Percentiles rank a stretch among this genome's conserved stretches.
phyloP scores from a whole-genome alignment of 2,329 filamentous ascomycete species.

The Emergomyces africanus region DNA sequence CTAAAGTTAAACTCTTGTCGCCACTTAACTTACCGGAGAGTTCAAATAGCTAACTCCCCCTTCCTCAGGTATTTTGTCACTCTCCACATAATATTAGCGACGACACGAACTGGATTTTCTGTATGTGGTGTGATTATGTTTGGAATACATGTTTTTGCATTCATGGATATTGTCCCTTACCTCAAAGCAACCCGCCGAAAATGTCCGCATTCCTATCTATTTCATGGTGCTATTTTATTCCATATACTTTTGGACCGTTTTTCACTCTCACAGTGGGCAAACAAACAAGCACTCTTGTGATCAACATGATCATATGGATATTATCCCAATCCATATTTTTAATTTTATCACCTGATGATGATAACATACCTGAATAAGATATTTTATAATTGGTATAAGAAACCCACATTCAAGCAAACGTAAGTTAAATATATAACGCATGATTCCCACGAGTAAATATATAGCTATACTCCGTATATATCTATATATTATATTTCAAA shows the following conservation, averaged over 20 bases:
- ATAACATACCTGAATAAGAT: background rate
- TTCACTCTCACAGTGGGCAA: background rate
- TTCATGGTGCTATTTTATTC: background rate
- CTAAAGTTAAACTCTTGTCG: background rate
- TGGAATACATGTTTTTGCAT: background rate
- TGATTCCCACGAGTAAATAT: background rate
- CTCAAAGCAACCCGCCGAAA: background rate
- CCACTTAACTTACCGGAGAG: no score
- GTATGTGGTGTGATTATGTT: background rate
- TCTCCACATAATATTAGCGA: background rate
- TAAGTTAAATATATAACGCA: background rate
- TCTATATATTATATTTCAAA: background rate
- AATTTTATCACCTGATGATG: background rate
- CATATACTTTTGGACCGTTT: background rate
- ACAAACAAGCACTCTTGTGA: background rate
- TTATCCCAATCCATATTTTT: background rate
- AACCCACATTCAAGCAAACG: background rate
- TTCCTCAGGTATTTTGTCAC: background rate
- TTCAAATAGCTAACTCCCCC: background rate
- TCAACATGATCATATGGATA: background rate
- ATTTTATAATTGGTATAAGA: background rate
- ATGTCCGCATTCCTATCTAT: background rate
- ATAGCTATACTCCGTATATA: no score
- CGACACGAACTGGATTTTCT: background rate
- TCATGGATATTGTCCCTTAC: background rate